Evolutionary conservation across 352 stramenopile species (phyloP).

Genomic region (Phytophthora pistaciae): DNA sequence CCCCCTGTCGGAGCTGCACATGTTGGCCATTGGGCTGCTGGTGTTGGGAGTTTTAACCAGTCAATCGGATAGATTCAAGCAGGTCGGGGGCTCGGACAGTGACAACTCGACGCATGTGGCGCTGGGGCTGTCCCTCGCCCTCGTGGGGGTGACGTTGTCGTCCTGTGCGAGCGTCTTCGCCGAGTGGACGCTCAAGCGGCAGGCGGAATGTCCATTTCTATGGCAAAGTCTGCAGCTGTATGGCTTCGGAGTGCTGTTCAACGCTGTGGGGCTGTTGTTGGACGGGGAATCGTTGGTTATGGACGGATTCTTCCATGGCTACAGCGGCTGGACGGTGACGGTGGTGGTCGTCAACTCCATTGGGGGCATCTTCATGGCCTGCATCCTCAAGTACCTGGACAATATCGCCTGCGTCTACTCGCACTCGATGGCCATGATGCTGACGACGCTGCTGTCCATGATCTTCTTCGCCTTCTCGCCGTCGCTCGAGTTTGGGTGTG

Average conservation of each 20-base stretch:
- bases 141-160: conserved; percentile 78
- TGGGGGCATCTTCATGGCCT: conserved; percentile 77
- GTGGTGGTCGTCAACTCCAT: conserved; percentile 84
- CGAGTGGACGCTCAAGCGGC: conserved; percentile 87
- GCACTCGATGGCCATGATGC: conserved; percentile 89
- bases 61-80: conserved; percentile 64
- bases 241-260: conserved; percentile 81
- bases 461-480: conserved; percentile 87
- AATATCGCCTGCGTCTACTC: conserved; percentile 90
- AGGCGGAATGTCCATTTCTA: conserved; percentile 71
- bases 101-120: conserved; percentile 31
- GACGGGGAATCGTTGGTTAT: conserved; percentile 35
- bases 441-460: conserved; percentile 89
- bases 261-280: conserved; percentile 56
- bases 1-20: conserved; percentile 70
- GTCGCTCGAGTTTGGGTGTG: conserved; percentile 85
- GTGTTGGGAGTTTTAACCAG: conserved; percentile 86
- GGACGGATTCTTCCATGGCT: conserved; percentile 76
- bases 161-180: conserved; percentile 88
- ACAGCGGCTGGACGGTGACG: conserved; percentile 77
- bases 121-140: conserved; percentile 62
- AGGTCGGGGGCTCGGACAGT: background rate
- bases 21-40: conserved; percentile 77
- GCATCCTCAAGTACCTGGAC: conserved; percentile 90
- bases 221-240: conserved; percentile 88